Evolutionary conservation across 148 eudicot species (phyloP).

Genomic region (Euryodendron excelsum): DNA sequence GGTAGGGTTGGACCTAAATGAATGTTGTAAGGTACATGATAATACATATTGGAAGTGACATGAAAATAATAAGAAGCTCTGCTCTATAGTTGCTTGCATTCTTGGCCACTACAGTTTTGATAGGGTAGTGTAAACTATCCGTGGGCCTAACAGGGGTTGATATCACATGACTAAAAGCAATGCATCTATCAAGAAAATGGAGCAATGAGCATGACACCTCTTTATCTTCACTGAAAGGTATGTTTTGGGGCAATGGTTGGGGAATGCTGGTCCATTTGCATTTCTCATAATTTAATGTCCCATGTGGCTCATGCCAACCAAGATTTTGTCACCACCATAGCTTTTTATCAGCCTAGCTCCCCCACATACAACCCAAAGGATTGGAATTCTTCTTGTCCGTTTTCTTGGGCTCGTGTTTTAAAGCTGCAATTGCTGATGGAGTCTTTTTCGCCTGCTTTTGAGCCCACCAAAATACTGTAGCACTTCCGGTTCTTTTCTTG

Average conservation of each 20-base stretch:
- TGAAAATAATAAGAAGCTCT: neutral
- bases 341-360: slow-evolving; percentile 3
- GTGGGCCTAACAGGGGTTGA: slow-evolving; percentile 16
- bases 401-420: neutral
- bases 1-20: neutral
- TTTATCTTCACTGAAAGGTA: slow-evolving; percentile 13
- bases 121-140: neutral
- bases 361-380: neutral
- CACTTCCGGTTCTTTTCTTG: neutral
- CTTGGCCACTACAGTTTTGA: slow-evolving; percentile 19
- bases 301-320: slow-evolving; percentile 20
- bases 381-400: slow-evolving; percentile 9
- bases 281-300: slow-evolving; percentile 11
- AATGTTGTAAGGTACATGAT: neutral
- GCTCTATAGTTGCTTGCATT: slow-evolving; percentile 9
- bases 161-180: slow-evolving; percentile 26
- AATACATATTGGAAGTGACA: neutral
- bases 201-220: neutral
- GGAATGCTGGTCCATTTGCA: slow-evolving; percentile 23
- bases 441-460: too few species aligned
- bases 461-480: too few species aligned
- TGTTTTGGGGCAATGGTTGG: slow-evolving; percentile 5
- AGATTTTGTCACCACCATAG: slow-evolving; percentile 24
- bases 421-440: neutral
- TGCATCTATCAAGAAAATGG: slow-evolving; percentile 28